Conservation (phyloP, 371 early-diverging fungal species). For the Smittium culicis region DNA sequence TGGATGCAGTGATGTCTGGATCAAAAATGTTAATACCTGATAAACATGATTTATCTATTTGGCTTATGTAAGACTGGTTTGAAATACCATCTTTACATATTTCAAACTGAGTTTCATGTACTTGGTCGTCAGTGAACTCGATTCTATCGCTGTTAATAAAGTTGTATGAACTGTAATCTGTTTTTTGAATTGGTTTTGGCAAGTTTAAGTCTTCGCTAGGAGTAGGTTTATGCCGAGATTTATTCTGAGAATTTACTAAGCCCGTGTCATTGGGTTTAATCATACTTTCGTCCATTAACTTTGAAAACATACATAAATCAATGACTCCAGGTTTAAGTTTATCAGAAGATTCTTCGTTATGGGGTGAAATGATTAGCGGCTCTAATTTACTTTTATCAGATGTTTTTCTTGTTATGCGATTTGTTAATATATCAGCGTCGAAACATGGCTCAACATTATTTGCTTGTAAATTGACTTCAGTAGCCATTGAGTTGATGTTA, state of each 20-base stretch:
- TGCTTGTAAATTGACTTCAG: neutral
- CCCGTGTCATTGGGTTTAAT: neutral
- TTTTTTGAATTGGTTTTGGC: neutral
- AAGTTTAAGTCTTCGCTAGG: neutral
- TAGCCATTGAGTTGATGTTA: neutral
- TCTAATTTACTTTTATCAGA: neutral
- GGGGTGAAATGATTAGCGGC: neutral
- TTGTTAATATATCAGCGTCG: neutral
- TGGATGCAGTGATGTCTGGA: neutral
- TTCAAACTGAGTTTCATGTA: neutral
- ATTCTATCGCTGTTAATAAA: neutral
- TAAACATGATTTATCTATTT: conserved; percentile 7
- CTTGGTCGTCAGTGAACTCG: neutral
- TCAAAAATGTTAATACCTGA: conserved; percentile 5
- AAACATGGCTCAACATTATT: neutral
- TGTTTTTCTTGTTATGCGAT: neutral
- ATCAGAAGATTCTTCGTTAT: neutral
- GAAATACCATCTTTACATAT: too few species aligned
- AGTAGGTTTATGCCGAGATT: neutral
- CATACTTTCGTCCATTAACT: neutral
- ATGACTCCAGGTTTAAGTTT: neutral
- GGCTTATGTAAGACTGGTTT: conserved; percentile 1
- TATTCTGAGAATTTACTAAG: neutral
- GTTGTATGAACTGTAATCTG: neutral
- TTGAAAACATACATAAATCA: neutral